phyloP scores from a whole-genome alignment of 441 rosid genomes.

The Omphalea diandra region DNA sequence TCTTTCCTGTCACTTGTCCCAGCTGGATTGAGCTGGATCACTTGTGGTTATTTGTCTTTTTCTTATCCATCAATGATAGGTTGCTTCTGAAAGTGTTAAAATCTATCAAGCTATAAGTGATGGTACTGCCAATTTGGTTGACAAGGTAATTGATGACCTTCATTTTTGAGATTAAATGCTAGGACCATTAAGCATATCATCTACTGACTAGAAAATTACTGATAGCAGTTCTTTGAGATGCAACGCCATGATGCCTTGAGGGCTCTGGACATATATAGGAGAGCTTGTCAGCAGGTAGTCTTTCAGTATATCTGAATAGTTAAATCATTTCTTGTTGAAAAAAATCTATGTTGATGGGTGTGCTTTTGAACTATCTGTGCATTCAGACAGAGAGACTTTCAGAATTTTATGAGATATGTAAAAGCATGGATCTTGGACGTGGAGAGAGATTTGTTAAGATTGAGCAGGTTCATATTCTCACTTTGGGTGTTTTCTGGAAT shows the following conservation, averaged over 20 bases:
- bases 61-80: constrained; percentile 39
- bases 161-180: constrained; percentile 16
- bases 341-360: neutral
- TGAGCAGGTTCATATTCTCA: constrained; percentile 67
- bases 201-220: constrained; percentile 23
- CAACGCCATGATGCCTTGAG: constrained; percentile 78
- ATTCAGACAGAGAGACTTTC: constrained; percentile 90
- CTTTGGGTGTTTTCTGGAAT: constrained; percentile 18
- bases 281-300: constrained; percentile 86
- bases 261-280: constrained; percentile 80
- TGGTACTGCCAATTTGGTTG: constrained; percentile 66
- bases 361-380: constrained; percentile 16
- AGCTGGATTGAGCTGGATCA: constrained; percentile 4
- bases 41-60: constrained; percentile 10
- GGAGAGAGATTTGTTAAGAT: constrained; percentile 84
- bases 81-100: constrained; percentile 77
- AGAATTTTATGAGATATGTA: constrained; percentile 94
- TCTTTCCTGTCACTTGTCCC: constrained; percentile 1
- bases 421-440: constrained; percentile 72
- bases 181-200: constrained; percentile 11
- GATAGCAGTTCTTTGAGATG: constrained; percentile 94
- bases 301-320: constrained; percentile 14
- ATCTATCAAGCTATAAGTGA: constrained; percentile 69
- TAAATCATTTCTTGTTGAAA: constrained; percentile 17
- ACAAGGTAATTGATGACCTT: constrained; percentile 55